Evolutionary conservation across 768 basidiomycete genomes (phyloP), one percentile per base, ranked within the genome.

Genomic region (Neoboletus magnificus): DNA sequence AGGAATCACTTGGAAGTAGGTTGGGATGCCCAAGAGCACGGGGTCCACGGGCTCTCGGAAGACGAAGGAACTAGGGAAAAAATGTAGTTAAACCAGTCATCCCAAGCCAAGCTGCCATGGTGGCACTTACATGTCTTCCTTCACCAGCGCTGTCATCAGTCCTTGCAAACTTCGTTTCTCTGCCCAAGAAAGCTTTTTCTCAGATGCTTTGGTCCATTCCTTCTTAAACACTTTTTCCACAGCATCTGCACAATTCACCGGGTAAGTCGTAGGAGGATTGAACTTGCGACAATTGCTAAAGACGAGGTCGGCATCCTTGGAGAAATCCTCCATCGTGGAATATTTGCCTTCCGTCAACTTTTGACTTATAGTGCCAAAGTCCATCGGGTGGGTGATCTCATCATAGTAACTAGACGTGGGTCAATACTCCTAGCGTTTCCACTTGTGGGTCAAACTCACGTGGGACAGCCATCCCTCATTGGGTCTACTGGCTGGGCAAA

Each of bases 301-400:
- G 45, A 97, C 82, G 5, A 95, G 82, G 50, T 90, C 85, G 49
- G 91, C 75, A 62, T 98, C 95, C 58, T 79, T 79, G 53, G 79
- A 83, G 57, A 98, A 87, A 0, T 86, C 83, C 49, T 89, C 92
- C 87, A 94, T 91, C 2, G 82, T 86, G 13, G 74, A 61, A 68
- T 98, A 99, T 63, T 81, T 76, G 47, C 79, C 82, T 49, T 81
- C 74, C 37, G 79, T 77, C 56, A 97, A 74, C 65, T 90, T 92
- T 37, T 77, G 74, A 15, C 70, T 70, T 61, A 97, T 89, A 2
- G 95, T 96, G 10, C 83, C 83, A 50, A 98, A 85, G 72, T 98
- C 94, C 96, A 98, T 98, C 7, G 96, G 96, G 60, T 89, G 75
- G 56, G 82, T 73, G 66, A 98, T 96, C 72, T 98, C 96, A 5